Conservation (phyloP, 768 basidiomycete genomes). For the Russula earlei region DNA sequence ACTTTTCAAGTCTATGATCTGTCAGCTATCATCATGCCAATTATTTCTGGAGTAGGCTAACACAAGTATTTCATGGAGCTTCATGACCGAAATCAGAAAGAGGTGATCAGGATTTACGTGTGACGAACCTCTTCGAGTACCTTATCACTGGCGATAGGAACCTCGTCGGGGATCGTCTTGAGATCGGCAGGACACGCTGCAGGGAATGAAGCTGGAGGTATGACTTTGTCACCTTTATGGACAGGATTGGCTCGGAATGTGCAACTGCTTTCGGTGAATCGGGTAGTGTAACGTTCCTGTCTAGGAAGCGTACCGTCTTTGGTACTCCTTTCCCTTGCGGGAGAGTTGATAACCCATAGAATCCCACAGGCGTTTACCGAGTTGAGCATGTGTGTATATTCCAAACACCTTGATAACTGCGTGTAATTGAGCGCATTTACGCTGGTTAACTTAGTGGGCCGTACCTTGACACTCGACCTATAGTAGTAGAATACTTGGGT, state of each 20-base stretch:
- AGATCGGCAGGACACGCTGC: constrained; percentile 25
- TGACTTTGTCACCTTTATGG: constrained; percentile 33
- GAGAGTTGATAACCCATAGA: constrained; percentile 34
- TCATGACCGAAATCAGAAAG: neutral
- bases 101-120: neutral
- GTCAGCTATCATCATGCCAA: neutral
- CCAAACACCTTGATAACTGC: constrained; percentile 42
- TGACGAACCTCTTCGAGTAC: constrained; percentile 38
- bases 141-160: constrained; percentile 33
- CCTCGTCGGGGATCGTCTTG: constrained; percentile 5
- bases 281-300: neutral
- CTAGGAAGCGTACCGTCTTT: constrained; percentile 32
- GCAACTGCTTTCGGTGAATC: constrained; percentile 30
- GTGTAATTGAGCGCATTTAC: neutral
- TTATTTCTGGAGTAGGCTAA: constrained; percentile 21
- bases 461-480: constrained; percentile 35
- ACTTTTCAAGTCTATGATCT: constrained; percentile 23
- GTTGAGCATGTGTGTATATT: constrained; percentile 40
- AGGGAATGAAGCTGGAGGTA: constrained; percentile 45
- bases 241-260: constrained; percentile 31
- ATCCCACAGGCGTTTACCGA: constrained; percentile 39
- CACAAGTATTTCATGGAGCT: constrained; percentile 56
- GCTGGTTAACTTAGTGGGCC: neutral
- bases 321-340: constrained; percentile 44
- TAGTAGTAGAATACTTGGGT: neutral